These are phyloP conservation scores for Juncus inflexus DNA, from an alignment of 176 grass and related monocot genomes.

Conservation along the genomic window DNA sequence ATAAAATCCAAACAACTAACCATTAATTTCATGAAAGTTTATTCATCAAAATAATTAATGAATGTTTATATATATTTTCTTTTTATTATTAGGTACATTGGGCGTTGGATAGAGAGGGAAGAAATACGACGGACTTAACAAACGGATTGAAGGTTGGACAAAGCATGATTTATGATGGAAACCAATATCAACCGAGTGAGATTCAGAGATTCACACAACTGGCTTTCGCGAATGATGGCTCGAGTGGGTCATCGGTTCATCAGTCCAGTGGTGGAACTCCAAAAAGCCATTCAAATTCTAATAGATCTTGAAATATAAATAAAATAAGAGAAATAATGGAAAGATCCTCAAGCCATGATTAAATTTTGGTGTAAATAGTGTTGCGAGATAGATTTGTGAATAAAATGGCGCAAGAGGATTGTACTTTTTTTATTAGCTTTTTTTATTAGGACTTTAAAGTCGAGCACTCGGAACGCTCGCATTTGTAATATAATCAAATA, in stretches of 20 bases:
- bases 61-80: background rate
- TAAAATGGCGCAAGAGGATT: too few species aligned
- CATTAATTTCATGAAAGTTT: background rate
- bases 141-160: slow-evolving; percentile 68
- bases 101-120: slow-evolving; percentile 51
- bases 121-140: slow-evolving; percentile 46
- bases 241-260: slow-evolving; percentile 15
- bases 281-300: too few species aligned
- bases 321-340: too few species aligned
- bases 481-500: too few species aligned
- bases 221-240: slow-evolving; percentile 55
- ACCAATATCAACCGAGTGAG: slow-evolving; percentile 24
- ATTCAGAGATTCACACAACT: slow-evolving; percentile 52
- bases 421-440: too few species aligned
- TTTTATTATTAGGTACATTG: slow-evolving; percentile 52
- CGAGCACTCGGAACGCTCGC: too few species aligned
- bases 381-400: too few species aligned
- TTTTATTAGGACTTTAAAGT: too few species aligned
- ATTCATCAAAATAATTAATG: background rate
- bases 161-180: slow-evolving; percentile 28
- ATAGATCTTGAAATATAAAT: too few species aligned
- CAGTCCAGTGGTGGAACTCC: background rate
- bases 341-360: too few species aligned
- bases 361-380: too few species aligned
- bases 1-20: background rate